phyloP scores from a whole-genome alignment of 495 filamentous ascomycete species.

The Podospora australis region DNA sequence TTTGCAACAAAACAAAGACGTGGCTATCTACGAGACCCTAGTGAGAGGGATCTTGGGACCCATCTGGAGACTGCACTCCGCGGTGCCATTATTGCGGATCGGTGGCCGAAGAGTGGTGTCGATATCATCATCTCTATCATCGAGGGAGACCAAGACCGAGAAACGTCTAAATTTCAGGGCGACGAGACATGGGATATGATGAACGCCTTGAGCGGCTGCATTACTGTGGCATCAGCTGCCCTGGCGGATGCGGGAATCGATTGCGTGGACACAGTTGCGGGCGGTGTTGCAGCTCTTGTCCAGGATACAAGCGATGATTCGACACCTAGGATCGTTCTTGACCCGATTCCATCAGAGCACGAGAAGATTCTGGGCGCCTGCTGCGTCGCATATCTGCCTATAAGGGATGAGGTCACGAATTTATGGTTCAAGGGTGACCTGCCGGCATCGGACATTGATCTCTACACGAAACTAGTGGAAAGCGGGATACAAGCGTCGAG shows the following conservation, averaged over 20 bases:
- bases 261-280: conserved; percentile 83
- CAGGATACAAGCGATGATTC: conserved; percentile 27
- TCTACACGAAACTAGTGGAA: conserved; percentile 38
- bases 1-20: conserved; percentile 78
- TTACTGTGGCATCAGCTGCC: conserved; percentile 92
- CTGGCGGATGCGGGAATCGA: conserved; percentile 94
- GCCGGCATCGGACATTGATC: conserved; percentile 31
- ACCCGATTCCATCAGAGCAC: conserved; percentile 79
- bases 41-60: conserved; percentile 81
- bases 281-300: conserved; percentile 82
- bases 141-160: conserved; percentile 67
- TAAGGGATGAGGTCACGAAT: conserved; percentile 85
- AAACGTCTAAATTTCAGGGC: conserved; percentile 40
- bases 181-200: conserved; percentile 67
- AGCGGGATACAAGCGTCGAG: conserved; percentile 38
- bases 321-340: conserved; percentile 58
- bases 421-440: conserved; percentile 81
- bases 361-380: conserved; percentile 69
- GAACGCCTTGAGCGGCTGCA: conserved; percentile 84
- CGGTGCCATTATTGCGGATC: conserved; percentile 81
- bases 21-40: conserved; percentile 79
- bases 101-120: conserved; percentile 94
- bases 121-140: conserved; percentile 88
- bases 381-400: conserved; percentile 84
- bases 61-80: conserved; percentile 87